Evolutionary conservation across 306 rosid species (phyloP).

Genomic region (Myrica gale): DNA sequence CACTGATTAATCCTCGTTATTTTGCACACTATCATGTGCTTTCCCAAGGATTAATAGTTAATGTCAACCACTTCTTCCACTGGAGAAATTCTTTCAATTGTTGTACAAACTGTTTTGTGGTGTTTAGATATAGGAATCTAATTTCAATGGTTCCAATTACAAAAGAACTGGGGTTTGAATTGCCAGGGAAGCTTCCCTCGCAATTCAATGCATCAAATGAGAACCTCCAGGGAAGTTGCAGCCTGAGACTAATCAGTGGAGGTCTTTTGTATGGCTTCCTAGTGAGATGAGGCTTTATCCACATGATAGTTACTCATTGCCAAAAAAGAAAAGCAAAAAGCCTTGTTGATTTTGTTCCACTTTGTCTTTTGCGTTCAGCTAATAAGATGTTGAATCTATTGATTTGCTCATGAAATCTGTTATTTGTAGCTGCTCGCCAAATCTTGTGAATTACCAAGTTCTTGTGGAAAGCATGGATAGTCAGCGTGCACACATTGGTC

Average conservation of each 20-base stretch:
- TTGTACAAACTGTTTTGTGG: not conserved
- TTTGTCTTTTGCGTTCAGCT: not conserved
- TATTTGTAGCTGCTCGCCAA: slow-evolving; percentile 77
- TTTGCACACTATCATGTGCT: not conserved
- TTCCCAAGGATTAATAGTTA: not conserved
- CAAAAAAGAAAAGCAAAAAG: not conserved
- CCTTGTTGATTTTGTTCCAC: not conserved
- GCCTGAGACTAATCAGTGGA: not conserved
- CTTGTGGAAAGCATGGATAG: slow-evolving; percentile 95
- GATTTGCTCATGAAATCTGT: slow-evolving; percentile 35
- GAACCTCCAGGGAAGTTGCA: not conserved
- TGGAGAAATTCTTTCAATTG: not conserved
- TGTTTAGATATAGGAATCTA: not conserved
- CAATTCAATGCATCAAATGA: not conserved
- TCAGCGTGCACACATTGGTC: slow-evolving; percentile 74
- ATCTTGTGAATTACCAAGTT: slow-evolving; percentile 87
- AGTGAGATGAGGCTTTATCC: not conserved
- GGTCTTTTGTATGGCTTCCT: not conserved
- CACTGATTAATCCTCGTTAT: not conserved
- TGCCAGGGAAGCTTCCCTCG: not conserved
- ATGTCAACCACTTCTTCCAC: not conserved
- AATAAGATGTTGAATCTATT: slow-evolving; percentile 15
- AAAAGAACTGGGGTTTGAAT: not conserved
- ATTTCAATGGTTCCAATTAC: not conserved
- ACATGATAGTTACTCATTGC: not conserved